phyloP scores from a whole-genome alignment of 345 rosid genomes.

The Salix exigua region DNA sequence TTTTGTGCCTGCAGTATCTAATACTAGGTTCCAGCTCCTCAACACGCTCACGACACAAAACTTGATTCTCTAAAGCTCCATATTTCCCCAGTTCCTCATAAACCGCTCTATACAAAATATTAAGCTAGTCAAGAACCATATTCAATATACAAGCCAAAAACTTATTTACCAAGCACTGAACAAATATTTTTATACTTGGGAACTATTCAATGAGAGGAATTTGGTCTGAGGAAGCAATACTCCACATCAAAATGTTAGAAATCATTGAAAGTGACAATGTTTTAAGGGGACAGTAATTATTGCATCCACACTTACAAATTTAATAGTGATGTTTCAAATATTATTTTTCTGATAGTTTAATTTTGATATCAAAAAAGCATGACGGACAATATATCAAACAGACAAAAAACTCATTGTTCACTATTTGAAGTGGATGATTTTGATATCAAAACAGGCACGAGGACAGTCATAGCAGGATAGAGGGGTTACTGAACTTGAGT shows the following conservation, averaged over 20 bases:
- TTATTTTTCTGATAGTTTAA: neutral
- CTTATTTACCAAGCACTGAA: neutral
- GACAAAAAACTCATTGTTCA: neutral
- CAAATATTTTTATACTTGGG: neutral
- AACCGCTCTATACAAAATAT: slow-evolving; percentile 59
- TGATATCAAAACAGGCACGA: neutral
- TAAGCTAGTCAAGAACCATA: neutral
- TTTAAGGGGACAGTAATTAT: neutral
- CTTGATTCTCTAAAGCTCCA: slow-evolving; percentile 94
- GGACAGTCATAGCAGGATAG: neutral
- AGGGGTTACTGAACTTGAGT: neutral
- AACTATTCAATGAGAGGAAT: neutral
- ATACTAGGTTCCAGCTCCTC: slow-evolving; percentile 97
- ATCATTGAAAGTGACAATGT: neutral
- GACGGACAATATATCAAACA: neutral
- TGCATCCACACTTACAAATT: neutral
- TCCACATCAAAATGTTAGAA: neutral
- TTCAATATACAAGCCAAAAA: neutral
- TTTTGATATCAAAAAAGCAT: neutral
- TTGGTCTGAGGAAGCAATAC: neutral
- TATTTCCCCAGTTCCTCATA: slow-evolving; percentile 97
- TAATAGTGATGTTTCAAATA: neutral
- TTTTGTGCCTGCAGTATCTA: slow-evolving; percentile 86
- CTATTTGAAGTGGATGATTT: neutral
- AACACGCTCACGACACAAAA: slow-evolving; percentile 90